Percentiles rank a stretch among this genome's conserved stretches.
Conservation (phyloP, 2,329 filamentous ascomycete species). For the Whalleya microplaca region DNA sequence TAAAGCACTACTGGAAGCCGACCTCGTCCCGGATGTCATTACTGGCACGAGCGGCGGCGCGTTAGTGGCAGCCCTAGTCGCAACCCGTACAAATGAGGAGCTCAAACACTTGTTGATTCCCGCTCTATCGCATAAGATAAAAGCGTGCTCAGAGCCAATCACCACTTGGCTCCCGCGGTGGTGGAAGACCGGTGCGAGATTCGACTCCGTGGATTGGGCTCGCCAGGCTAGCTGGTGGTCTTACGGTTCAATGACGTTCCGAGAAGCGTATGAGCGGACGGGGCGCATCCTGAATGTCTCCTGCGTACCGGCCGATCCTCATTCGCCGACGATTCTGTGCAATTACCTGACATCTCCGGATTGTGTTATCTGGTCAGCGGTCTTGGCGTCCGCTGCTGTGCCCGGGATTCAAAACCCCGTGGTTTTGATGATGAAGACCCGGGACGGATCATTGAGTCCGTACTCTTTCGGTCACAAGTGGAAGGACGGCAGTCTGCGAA, state of each 20-base stretch:
- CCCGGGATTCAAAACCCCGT: conserved; percentile 95
- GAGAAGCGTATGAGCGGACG: conserved; percentile 90
- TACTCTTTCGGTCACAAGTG: conserved; percentile 99
- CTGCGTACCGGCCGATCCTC: conserved; percentile 93
- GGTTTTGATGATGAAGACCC: conserved; percentile 87
- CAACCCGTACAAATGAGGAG: conserved; percentile 90
- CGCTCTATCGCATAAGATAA: conserved; percentile 82
- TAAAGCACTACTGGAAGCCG: conserved; percentile 84
- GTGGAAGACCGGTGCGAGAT: conserved; percentile 91
- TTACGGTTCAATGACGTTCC: conserved; percentile 88
- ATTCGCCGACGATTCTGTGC: conserved; percentile 87
- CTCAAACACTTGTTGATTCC: conserved; percentile 83
- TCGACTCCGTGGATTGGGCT: conserved; percentile 94
- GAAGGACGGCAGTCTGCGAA: conserved; percentile 95
- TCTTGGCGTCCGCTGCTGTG: conserved; percentile 91
- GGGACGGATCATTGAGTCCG: conserved; percentile 75
- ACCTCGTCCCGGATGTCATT: conserved; percentile 88
- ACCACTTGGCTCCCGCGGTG: conserved; percentile 79
- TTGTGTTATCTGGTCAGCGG: conserved; percentile 97
- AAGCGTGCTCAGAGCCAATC: conserved; percentile 79
- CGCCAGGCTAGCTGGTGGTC: conserved; percentile 86
- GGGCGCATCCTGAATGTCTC: conserved; percentile 94
- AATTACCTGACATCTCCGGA: conserved; percentile 96
- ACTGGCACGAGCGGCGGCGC: conserved; percentile 96
- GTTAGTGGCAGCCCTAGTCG: conserved; percentile 82